Evolutionary conservation across 176 grass and related monocot species (phyloP).

Genomic region (Oryza longistaminata): DNA sequence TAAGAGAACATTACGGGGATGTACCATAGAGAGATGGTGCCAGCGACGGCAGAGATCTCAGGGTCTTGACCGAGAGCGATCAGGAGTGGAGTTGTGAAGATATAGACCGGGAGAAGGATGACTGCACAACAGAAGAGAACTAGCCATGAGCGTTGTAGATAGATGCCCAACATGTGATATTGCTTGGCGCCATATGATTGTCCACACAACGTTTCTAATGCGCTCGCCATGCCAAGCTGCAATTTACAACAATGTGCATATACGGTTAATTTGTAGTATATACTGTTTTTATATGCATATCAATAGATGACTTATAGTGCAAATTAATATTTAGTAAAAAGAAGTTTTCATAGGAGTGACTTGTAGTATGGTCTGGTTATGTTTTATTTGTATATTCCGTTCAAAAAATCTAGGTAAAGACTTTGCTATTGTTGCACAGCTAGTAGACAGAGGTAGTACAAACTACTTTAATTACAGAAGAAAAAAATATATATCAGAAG

Average conservation of each 20-base stretch:
- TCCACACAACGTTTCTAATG: conserved; percentile 74
- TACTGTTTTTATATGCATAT: not conserved
- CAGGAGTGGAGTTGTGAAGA: conserved; percentile 59
- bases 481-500: no score
- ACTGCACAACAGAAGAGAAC: conserved; percentile 34
- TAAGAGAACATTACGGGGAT: conserved; percentile 63
- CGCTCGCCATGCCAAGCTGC: conserved; percentile 81
- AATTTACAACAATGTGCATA: not conserved
- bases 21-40: conserved; percentile 61
- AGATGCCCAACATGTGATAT: conserved; percentile 80
- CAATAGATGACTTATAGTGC: not conserved
- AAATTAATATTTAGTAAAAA: not conserved
- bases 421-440: no score
- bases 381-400: no score
- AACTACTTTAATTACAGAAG: no score
- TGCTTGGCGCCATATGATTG: conserved; percentile 66
- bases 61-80: conserved; percentile 58
- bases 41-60: conserved; percentile 46
- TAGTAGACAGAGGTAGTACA: no score
- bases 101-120: no score
- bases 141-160: conserved; percentile 76
- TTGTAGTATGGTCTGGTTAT: not conserved
- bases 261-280: not conserved
- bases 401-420: no score
- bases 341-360: no score